phyloP scores from a whole-genome alignment of 225 moss, liverwort and hornwort genomes.

The Bryoerythrophyllum caledonicum region DNA sequence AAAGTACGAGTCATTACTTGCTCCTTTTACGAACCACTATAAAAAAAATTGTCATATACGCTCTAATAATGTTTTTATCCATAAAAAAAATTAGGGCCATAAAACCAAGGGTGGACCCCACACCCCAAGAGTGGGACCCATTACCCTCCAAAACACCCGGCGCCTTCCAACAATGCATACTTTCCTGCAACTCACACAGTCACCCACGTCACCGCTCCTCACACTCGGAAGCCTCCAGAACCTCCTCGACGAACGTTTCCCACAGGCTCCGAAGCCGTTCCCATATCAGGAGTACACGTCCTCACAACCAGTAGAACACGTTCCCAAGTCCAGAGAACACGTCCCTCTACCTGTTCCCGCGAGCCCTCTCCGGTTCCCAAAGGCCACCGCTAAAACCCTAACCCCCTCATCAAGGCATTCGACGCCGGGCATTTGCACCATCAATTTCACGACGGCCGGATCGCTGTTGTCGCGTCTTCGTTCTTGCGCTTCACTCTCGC shows the following conservation, averaged over 20 bases:
- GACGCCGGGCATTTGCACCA: too few species aligned
- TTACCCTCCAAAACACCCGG: background rate
- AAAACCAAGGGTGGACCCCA: too few species aligned
- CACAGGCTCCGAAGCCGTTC: background rate
- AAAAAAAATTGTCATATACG: too few species aligned
- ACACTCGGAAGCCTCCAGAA: conserved; percentile 9
- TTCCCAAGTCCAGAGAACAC: background rate
- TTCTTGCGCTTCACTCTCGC: too few species aligned
- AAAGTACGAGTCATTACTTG: too few species aligned
- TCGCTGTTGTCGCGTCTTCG: too few species aligned
- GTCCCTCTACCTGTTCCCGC: background rate
- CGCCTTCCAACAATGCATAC: background rate
- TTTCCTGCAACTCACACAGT: background rate
- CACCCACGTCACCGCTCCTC: background rate
- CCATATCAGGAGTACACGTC: background rate
- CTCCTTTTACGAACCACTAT: too few species aligned
- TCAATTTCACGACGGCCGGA: background rate
- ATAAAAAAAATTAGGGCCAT: too few species aligned
- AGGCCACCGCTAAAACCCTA: conserved; percentile 42
- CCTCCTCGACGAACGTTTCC: background rate
- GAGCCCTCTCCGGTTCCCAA: background rate
- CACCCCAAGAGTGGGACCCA: background rate
- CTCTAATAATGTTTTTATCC: too few species aligned
- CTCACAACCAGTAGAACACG: background rate
- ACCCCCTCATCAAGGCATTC: conserved; percentile 22